Evolutionary conservation across 2,329 filamentous ascomycete species (phyloP).

Genomic region (Remersonia thermophila): DNA sequence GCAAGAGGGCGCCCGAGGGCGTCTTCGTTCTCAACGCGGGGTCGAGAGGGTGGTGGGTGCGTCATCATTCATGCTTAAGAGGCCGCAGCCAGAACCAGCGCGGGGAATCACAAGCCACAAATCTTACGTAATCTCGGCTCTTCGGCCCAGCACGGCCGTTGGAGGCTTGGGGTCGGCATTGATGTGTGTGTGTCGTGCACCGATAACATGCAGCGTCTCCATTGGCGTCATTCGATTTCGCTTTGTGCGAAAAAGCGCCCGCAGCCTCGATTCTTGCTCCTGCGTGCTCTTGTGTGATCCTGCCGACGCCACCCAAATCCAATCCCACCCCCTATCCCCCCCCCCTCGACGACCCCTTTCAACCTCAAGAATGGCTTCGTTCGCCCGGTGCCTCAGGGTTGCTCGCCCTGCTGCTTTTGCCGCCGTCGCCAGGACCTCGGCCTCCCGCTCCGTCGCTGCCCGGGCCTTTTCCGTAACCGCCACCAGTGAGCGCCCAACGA

Average conservation of each 20-base stretch:
- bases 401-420: constrained; percentile 35
- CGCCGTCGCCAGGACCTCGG: constrained; percentile 25
- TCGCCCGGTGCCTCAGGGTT: constrained; percentile 42
- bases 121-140: constrained; percentile 9
- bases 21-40: constrained; percentile 3
- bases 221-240: constrained; percentile 16
- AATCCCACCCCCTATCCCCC: too few species aligned
- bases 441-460: constrained; percentile 25
- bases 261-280: too few species aligned
- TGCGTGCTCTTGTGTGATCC: too few species aligned
- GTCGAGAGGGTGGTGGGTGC: background rate
- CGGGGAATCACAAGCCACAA: background rate
- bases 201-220: too few species aligned
- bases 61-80: background rate
- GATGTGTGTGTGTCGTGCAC: too few species aligned
- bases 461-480: constrained; percentile 36
- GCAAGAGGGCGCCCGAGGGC: too few species aligned
- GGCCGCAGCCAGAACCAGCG: constrained; percentile 1
- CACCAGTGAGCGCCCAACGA: constrained; percentile 28
- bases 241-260: background rate
- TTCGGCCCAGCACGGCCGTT: constrained; percentile 12
- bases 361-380: constrained; percentile 42
- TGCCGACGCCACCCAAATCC: too few species aligned
- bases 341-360: constrained; percentile 1
- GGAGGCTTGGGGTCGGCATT: constrained; percentile 3